Conservation (phyloP, 2,329 filamentous ascomycete species). For the Pyricularia pennisetigena region DNA sequence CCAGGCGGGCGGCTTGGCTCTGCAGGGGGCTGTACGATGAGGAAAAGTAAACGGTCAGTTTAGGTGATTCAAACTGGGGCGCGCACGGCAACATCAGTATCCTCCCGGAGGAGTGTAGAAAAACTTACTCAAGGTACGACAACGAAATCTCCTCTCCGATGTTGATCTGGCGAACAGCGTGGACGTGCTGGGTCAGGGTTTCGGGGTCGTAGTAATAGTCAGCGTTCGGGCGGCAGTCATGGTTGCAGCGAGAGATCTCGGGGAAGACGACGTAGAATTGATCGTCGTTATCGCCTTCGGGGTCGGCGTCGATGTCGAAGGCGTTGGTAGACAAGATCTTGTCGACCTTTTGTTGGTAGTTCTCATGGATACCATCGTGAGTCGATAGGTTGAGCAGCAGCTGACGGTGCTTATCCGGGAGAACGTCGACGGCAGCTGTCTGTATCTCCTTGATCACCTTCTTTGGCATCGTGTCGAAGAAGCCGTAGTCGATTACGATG, state of each 20-base stretch:
- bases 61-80: no score
- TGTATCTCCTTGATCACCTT: conserved; percentile 20
- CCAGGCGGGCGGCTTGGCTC: conserved; percentile 18
- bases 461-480: conserved; percentile 19
- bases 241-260: conserved; percentile 31
- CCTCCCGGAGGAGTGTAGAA: neutral
- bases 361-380: conserved; percentile 17
- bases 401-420: conserved; percentile 20
- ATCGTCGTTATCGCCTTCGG: conserved; percentile 15
- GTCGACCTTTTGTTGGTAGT: conserved; percentile 19
- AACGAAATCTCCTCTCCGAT: conserved; percentile 33
- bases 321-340: conserved; percentile 27
- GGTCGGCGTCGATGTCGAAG: conserved; percentile 25
- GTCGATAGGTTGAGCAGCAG: conserved; percentile 25
- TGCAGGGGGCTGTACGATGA: conserved; percentile 17
- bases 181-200: conserved; percentile 26
- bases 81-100: neutral
- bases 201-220: conserved; percentile 30
- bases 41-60: neutral
- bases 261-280: conserved; percentile 28
- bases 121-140: conserved; percentile 27
- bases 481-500: conserved; percentile 27
- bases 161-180: conserved; percentile 26
- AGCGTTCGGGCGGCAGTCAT: conserved; percentile 33
- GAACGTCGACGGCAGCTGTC: conserved; percentile 17